Evolutionary conservation across 2,329 filamentous ascomycete species (phyloP), one percentile per base, ranked within the genome.

Genomic region (Lachnellula subtilissima): DNA sequence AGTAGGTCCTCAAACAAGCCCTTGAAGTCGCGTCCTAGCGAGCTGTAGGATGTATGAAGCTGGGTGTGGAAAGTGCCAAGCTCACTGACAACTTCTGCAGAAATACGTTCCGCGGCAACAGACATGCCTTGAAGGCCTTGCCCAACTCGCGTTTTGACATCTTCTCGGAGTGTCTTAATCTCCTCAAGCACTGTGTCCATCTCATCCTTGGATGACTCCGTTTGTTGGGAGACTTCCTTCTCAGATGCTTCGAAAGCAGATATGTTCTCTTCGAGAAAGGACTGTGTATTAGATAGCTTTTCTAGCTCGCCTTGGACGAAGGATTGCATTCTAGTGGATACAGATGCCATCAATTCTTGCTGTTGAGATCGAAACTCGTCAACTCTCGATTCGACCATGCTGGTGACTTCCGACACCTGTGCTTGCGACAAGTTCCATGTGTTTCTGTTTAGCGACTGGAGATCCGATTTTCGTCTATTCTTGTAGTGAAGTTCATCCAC

Each of bases 121-220:
- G 91, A 91, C 22, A 97, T 84, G 25, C 90, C 86, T 65, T 90
- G 86, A 45, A 97, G 77, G 8, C 92, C 93, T 67, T 91, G 86
- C 2, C 90, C 89, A 48, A 97, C 89, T 59, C 88, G 87, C 49
- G 82, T 78, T 76, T 97, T 97, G 51, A 97, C 90, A 52, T 89
- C 86, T 70, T 96, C 89, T 22, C 93, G 84, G 23, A 97, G 79
- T n/a, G 83, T 84, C 69, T 92, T 92, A 70, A 97, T 96, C 69
- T 96, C 93, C 66, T 94, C 89, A 9, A 99, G 78, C 1, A 96
- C 87, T n/a, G 83, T 78, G 65, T 97, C 92, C 89, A 97, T 91
- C 55, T 92, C 88, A 48, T 92, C 85, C 66, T 88, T 89, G 2
- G 91, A 87, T 59, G 80, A 77, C 23, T 80, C 77, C 54, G 85